Percentiles rank a stretch among this genome's conserved stretches.
These are phyloP conservation scores for Candida nanaspora DNA, from an alignment of 805 yeast species.

Conservation along the genomic window DNA sequence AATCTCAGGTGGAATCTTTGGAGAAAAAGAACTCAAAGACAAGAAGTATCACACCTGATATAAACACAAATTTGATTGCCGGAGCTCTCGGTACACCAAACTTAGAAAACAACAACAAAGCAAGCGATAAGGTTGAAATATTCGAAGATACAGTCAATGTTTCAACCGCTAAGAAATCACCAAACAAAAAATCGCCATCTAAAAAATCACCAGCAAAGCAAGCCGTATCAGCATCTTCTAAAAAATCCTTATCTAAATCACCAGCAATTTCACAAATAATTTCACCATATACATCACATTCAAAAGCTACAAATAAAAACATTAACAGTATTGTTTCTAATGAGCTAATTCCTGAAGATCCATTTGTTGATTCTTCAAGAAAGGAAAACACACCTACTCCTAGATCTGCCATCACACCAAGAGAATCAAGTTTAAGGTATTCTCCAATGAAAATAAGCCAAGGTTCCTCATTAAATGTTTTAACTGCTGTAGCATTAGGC, in stretches of 20 bases:
- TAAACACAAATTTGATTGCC: too few relatives aligned
- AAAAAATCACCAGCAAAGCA: constrained; percentile 12
- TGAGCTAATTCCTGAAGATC: constrained; percentile 3
- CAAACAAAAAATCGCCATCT: constrained; percentile 11
- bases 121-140: too few relatives aligned
- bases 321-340: neutral
- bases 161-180: too few relatives aligned
- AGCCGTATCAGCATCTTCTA: neutral
- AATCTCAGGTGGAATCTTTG: too few relatives aligned
- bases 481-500: neutral
- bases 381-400: neutral
- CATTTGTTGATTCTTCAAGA: neutral
- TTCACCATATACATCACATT: neutral
- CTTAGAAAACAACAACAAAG: too few relatives aligned
- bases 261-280: neutral
- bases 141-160: too few relatives aligned
- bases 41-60: too few relatives aligned
- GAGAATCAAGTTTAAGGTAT: neutral
- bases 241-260: constrained; percentile 1
- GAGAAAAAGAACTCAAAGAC: too few relatives aligned
- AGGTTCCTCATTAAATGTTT: neutral
- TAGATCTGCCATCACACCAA: neutral
- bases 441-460: neutral
- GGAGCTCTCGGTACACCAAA: too few relatives aligned
- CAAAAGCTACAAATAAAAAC: neutral